These are phyloP conservation scores for Candida silvicultrix DNA, from an alignment of 805 yeast genomes.

Conservation along the genomic window DNA sequence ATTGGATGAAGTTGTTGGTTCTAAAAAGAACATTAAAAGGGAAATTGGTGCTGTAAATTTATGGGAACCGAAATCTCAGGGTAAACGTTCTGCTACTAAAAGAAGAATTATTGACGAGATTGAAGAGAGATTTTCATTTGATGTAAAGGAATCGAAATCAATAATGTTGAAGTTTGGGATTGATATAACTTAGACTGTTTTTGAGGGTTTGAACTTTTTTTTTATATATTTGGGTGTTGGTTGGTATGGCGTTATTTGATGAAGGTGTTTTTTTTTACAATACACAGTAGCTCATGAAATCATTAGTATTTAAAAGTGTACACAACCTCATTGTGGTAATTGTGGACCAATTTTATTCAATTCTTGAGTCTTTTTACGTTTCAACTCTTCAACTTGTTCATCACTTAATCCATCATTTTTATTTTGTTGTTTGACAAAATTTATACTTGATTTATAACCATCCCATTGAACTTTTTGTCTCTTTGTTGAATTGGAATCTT, in stretches of 20 bases:
- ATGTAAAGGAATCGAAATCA: not conserved
- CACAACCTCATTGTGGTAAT: too few relatives aligned
- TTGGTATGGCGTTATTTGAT: too few relatives aligned
- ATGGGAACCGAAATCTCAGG: not conserved
- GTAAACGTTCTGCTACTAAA: not conserved
- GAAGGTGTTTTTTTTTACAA: too few relatives aligned
- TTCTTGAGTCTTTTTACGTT: constrained; percentile 9
- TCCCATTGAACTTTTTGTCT: constrained; percentile 28
- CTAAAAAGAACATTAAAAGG: not conserved
- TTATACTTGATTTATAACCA: constrained; percentile 24
- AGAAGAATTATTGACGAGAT: not conserved
- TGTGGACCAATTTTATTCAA: not conserved
- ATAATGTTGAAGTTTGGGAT: not conserved
- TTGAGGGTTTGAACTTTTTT: too few relatives aligned
- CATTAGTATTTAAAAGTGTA: too few relatives aligned
- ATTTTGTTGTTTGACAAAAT: constrained; percentile 15
- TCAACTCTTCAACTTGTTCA: constrained; percentile 20
- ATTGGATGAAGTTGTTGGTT: not conserved
- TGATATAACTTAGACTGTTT: not conserved
- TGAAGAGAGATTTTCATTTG: not conserved
- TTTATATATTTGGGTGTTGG: too few relatives aligned
- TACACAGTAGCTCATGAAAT: too few relatives aligned
- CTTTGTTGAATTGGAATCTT: constrained; percentile 13
- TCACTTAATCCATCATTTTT: constrained; percentile 7
- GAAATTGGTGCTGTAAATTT: not conserved